Evolutionary conservation across 371 early-diverging fungal genomes (phyloP), one percentile per base, ranked within the genome.

Genomic region (Syncephalastrum monosporum): DNA sequence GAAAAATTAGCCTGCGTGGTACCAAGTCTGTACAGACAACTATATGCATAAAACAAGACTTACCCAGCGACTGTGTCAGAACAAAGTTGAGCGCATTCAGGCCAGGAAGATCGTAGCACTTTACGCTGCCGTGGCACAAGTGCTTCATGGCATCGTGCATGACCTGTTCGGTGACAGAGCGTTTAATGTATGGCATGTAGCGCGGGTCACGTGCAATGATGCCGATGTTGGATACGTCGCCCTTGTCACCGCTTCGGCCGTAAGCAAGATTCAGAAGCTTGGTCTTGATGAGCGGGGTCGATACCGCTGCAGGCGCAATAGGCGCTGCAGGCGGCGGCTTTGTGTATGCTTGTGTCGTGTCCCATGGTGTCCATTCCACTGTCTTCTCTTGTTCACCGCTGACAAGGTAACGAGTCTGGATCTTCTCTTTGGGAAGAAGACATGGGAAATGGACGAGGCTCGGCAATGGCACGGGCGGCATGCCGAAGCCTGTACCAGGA

Each of bases 211-310:
- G 71, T 12, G 83, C 82, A 67, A 89, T 82, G 27, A 89, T 77
- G n/a, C 90, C 90, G 21, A 89, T 68, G 56, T 89, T 89, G 60
- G 81, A 77, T 4, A 84, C 79, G 59, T 89, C 87, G 15, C 90
- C 90, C 61, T 89, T 89, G 63, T 89, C 90, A 14, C 90, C 90
- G 59, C 87, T 87, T 17, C 90, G 76, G 3, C 83, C 90, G 67
- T 79, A 82, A 17, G 86, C 86, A 15, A 89, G 59, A n/a, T 78
- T 69, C 52, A 89, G 81, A 44, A 89, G 68, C 3, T 76, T 79
- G 1, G 74, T 68, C 57, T 79, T 77, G 15, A 65, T 58, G n/a
- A 69, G 58, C 2, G 57, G 55, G 19, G 16, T 21, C 15, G 8
- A 14, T 17, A 21, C 46, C 19, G 56, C 42, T 5, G 51, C 43